Percentiles rank a stretch among this genome's conserved stretches.
phyloP scores from a whole-genome alignment of 805 yeast genomes.

The Zygosaccharomyces bailii region DNA sequence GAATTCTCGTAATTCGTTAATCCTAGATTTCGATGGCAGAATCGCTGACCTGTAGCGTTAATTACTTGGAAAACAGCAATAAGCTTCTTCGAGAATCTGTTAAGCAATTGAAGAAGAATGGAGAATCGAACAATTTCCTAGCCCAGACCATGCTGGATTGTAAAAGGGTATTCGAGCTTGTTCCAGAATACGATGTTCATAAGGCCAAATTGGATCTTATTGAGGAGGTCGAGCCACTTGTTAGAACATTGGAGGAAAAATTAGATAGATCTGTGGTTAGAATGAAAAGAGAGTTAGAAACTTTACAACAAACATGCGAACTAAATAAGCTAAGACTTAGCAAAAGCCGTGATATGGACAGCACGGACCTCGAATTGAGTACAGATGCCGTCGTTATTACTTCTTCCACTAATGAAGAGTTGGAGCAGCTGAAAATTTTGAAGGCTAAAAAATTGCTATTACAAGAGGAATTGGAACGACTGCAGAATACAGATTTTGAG shows the following conservation, averaged over 20 bases:
- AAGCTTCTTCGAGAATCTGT: conserved; percentile 23
- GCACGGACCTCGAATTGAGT: conserved; percentile 17
- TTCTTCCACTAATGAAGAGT: conserved; percentile 33
- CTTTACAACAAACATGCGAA: conserved; percentile 31
- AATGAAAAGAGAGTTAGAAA: conserved; percentile 29
- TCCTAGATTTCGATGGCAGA: conserved; percentile 21
- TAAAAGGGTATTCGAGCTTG: conserved; percentile 29
- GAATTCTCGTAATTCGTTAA: background rate
- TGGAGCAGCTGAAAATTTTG: conserved; percentile 28
- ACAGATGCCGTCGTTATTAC: conserved; percentile 33
- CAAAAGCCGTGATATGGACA: conserved; percentile 13
- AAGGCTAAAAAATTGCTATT: conserved; percentile 25
- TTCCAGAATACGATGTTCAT: conserved; percentile 36
- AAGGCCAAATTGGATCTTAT: conserved; percentile 33
- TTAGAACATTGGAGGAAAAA: conserved; percentile 27
- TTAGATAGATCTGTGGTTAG: conserved; percentile 26
- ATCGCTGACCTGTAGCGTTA: conserved; percentile 24
- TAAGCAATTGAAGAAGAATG: conserved; percentile 16
- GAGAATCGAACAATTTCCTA: conserved; percentile 24
- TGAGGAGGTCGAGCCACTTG: conserved; percentile 34
- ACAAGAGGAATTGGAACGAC: conserved; percentile 15
- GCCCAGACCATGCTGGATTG: conserved; percentile 27
- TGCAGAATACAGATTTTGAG: conserved; percentile 5
- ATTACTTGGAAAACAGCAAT: conserved; percentile 24
- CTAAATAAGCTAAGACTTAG: conserved; percentile 28